Evolutionary conservation across 371 early-diverging fungal genomes (phyloP).

Genomic region (Funneliformis caledonium): DNA sequence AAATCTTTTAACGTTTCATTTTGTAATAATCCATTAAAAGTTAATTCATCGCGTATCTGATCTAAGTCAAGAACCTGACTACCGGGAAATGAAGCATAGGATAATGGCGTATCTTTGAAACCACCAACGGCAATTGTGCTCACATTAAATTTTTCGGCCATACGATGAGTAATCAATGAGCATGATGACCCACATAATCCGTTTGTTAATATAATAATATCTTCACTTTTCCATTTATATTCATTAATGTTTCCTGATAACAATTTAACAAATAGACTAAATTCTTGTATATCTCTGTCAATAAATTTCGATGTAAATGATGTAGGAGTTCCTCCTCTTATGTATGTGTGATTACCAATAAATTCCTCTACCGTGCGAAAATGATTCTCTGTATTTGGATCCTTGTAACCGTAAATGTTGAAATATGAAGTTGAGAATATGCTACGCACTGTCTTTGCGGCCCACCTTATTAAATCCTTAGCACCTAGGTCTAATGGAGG

Average conservation of each 20-base stretch:
- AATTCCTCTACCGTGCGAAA: neutral
- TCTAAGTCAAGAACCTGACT: neutral
- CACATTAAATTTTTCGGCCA: neutral
- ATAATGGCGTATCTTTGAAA: neutral
- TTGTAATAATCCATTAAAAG: no score
- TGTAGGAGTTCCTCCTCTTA: neutral
- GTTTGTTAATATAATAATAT: constrained; percentile 4
- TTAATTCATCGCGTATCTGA: no score
- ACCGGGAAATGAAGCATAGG: constrained; percentile 17
- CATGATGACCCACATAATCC: neutral
- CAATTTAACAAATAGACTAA: neutral
- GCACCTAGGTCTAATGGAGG: neutral
- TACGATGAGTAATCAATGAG: neutral
- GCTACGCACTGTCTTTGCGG: neutral
- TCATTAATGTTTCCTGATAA: neutral
- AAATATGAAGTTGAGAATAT: neutral
- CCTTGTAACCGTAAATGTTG: neutral
- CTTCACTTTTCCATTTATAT: neutral
- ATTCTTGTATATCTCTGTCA: neutral
- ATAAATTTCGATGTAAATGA: neutral
- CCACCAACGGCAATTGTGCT: neutral
- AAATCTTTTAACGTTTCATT: neutral
- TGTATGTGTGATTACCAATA: neutral
- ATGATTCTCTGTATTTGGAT: neutral
- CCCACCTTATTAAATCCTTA: neutral